Conservation (phyloP, 768 basidiomycete species). For the Postia placenta region DNA sequence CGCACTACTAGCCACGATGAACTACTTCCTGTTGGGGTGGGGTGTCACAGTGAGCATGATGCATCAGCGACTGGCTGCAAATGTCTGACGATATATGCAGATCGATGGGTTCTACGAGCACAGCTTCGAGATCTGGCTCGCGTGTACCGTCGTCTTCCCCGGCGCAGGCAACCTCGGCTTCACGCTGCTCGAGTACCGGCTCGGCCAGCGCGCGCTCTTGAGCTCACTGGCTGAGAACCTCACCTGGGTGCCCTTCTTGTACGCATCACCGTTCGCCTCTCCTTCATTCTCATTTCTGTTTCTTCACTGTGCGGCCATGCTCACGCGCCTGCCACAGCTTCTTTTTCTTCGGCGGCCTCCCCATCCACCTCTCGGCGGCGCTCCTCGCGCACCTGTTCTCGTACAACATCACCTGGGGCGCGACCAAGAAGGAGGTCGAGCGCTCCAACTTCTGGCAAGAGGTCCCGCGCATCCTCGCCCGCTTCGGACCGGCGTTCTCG, state of each 20-base stretch:
- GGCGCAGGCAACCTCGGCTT: conserved; percentile 69
- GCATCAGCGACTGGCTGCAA: too few relatives aligned
- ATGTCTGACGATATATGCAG: too few relatives aligned
- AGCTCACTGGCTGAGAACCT: conserved; percentile 49
- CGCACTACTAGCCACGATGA: conserved; percentile 59
- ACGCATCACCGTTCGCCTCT: conserved; percentile 29
- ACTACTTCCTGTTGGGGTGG: conserved; percentile 72
- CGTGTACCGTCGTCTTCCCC: conserved; percentile 71
- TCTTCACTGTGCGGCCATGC: too few relatives aligned
- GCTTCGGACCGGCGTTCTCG: conserved; percentile 67
- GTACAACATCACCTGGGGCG: conserved; percentile 52
- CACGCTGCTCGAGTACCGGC: conserved; percentile 65
- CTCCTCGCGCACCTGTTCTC: conserved; percentile 52
- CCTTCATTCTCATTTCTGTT: too few relatives aligned
- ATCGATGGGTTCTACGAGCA: conserved; percentile 76
- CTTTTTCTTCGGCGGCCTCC: conserved; percentile 54
- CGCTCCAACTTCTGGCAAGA: conserved; percentile 88
- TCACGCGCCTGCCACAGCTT: too few relatives aligned
- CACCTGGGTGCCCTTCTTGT: conserved; percentile 73
- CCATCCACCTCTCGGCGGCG: conserved; percentile 46
- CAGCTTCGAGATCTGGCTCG: conserved; percentile 77
- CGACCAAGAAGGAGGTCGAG: conserved; percentile 79
- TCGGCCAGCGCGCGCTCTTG: conserved; percentile 38
- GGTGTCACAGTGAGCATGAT: conserved; percentile 59
- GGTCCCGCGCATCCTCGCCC: conserved; percentile 75